phyloP scores from a whole-genome alignment of 2,329 filamentous ascomycete genomes.

The Verticillium dahliae region DNA sequence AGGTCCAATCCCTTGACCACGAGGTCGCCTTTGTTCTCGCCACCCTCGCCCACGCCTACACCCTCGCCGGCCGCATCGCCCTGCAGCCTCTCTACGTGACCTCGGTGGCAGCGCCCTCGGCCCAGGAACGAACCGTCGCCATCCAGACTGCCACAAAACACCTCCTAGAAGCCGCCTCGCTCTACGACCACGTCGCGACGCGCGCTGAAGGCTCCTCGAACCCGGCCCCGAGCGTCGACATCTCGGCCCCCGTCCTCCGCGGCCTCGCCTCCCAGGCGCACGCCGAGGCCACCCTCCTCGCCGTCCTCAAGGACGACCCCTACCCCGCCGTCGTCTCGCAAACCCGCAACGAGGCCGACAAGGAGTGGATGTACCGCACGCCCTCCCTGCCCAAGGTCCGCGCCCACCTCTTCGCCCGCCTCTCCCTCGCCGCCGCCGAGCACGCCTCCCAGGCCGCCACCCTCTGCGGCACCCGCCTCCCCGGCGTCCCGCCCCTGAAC shows the following conservation, averaged over 20 bases:
- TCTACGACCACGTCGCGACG: slow-evolving; percentile 65
- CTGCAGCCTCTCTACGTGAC: slow-evolving; percentile 69
- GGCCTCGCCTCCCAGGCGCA: slow-evolving; percentile 62
- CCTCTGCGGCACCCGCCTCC: slow-evolving; percentile 29
- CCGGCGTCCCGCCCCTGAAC: slow-evolving; percentile 46
- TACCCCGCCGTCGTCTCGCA: slow-evolving; percentile 80
- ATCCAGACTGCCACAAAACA: slow-evolving; percentile 70
- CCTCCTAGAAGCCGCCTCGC: slow-evolving; percentile 69
- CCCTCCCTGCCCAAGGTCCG: slow-evolving; percentile 85
- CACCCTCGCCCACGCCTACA: slow-evolving; percentile 69
- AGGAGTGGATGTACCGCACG: slow-evolving; percentile 94
- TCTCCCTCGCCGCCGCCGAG: slow-evolving; percentile 83
- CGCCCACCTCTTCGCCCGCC: slow-evolving; percentile 76
- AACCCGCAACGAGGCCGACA: slow-evolving; percentile 73
- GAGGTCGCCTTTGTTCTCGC: slow-evolving; percentile 77
- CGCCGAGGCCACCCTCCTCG: slow-evolving; percentile 83
- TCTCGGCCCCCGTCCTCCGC: slow-evolving; percentile 44
- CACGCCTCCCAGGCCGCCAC: slow-evolving; percentile 70
- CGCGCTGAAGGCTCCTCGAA: slow-evolving; percentile 38
- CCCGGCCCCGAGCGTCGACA: slow-evolving; percentile 39
- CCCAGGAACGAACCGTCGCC: slow-evolving; percentile 61
- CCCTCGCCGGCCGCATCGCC: slow-evolving; percentile 63
- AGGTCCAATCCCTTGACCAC: slow-evolving; percentile 68
- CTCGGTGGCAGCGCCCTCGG: slow-evolving; percentile 50
- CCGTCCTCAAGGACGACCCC: slow-evolving; percentile 89